Conservation (phyloP, 1,284 basidiomycete genomes). For the Spongispora temasekensis region DNA sequence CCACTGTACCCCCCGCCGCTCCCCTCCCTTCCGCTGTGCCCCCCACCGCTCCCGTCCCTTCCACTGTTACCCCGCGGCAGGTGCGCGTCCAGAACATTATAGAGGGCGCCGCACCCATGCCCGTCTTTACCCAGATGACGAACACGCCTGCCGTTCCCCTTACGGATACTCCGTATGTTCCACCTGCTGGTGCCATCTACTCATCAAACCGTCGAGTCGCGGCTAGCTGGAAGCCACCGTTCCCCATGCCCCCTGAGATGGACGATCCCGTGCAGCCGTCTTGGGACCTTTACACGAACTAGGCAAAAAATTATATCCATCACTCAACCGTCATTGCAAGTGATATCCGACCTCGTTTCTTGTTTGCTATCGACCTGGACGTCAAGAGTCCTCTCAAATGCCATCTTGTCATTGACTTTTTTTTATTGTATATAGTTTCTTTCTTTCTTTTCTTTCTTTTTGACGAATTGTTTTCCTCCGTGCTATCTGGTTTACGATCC, state of each 20-base stretch:
- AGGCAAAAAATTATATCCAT: too few relatives aligned
- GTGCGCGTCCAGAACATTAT: conserved; percentile 13
- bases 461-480: conserved; percentile 9
- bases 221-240: conserved; percentile 49
- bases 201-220: conserved; percentile 53
- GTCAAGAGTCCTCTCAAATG: conserved; percentile 7
- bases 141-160: conserved; percentile 16
- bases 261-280: conserved; percentile 26
- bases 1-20: background rate
- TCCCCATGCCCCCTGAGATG: conserved; percentile 16
- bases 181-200: conserved; percentile 53
- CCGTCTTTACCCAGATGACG: conserved; percentile 34
- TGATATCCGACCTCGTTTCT: background rate
- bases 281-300: conserved; percentile 13
- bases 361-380: conserved; percentile 3
- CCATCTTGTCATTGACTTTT: conserved; percentile 12
- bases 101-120: conserved; percentile 12
- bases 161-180: conserved; percentile 43
- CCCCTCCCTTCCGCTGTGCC: conserved; percentile 10
- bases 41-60: conserved; percentile 12
- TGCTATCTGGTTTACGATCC: conserved; percentile 15
- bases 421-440: conserved; percentile 28
- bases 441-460: too few relatives aligned
- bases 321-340: background rate
- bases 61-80: conserved; percentile 22